Evolutionary conservation across 2,329 filamentous ascomycete genomes (phyloP).

Genomic region (Parafenestella ontariensis): DNA sequence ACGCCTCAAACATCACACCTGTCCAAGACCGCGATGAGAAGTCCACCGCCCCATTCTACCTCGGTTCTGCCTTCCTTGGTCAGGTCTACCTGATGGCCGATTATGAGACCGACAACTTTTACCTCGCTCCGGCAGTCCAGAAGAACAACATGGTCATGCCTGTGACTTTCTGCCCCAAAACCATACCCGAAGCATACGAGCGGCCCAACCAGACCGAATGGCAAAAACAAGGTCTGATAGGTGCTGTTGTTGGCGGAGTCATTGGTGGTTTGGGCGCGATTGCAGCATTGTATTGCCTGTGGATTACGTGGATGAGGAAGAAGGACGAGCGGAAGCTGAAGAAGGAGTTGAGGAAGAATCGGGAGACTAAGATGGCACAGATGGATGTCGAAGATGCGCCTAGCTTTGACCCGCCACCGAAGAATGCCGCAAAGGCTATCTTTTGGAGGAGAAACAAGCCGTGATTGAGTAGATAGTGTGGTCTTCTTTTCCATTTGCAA

Average conservation of each 20-base stretch:
- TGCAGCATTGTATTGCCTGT: slow-evolving; percentile 37
- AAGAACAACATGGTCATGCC: slow-evolving; percentile 53
- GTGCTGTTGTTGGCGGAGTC: slow-evolving; percentile 49
- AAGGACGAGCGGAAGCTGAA: slow-evolving; percentile 36
- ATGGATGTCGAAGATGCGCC: slow-evolving; percentile 43
- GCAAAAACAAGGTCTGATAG: slow-evolving; percentile 45
- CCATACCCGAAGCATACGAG: slow-evolving; percentile 44
- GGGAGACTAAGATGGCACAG: slow-evolving; percentile 39
- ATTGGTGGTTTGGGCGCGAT: slow-evolving; percentile 44
- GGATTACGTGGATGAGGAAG: slow-evolving; percentile 37
- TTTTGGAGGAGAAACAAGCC: slow-evolving; percentile 43
- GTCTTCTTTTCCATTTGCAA: neutral
- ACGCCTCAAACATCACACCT: slow-evolving; percentile 49
- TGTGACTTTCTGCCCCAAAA: slow-evolving; percentile 49
- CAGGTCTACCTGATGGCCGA: slow-evolving; percentile 56
- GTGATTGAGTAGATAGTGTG: slow-evolving; percentile 5
- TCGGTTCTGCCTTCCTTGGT: slow-evolving; percentile 51
- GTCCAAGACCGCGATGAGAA: slow-evolving; percentile 40
- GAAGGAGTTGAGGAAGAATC: slow-evolving; percentile 35
- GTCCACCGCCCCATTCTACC: slow-evolving; percentile 42
- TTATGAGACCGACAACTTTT: slow-evolving; percentile 51
- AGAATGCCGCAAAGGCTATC: slow-evolving; percentile 30
- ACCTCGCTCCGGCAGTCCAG: slow-evolving; percentile 50
- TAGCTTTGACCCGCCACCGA: slow-evolving; percentile 42
- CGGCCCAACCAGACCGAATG: slow-evolving; percentile 38